phyloP scores from a whole-genome alignment of 2,329 filamentous ascomycete species.

The Talaromyces verruculosus region DNA sequence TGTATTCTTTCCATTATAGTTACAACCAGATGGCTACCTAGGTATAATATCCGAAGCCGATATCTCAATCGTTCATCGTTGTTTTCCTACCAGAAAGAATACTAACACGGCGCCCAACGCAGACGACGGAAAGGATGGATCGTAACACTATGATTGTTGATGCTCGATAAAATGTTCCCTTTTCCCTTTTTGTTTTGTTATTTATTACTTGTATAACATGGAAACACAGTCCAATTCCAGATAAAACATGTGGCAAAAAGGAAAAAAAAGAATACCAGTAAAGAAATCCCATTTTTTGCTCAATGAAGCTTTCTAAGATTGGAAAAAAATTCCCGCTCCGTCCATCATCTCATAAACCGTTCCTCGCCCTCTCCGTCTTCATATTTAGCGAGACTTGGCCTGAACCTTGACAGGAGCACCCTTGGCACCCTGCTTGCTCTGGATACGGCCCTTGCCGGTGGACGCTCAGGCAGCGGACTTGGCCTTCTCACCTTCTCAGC shows the following conservation, averaged over 20 bases:
- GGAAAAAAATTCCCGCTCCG: constrained; percentile 23
- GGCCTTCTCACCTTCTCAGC: constrained; percentile 98
- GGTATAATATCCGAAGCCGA: too few relatives aligned
- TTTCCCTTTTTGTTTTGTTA: constrained; percentile 15
- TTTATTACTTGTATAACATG: constrained; percentile 20
- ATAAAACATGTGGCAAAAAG: constrained; percentile 19
- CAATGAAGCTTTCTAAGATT: constrained; percentile 27
- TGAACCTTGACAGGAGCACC: constrained; percentile 82
- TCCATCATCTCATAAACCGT: constrained; percentile 21
- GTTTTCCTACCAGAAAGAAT: too few relatives aligned
- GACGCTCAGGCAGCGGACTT: constrained; percentile 74
- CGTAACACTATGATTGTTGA: constrained; percentile 7
- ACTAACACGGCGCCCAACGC: too few relatives aligned
- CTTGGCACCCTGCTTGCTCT: constrained; percentile 97
- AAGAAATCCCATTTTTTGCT: constrained; percentile 13
- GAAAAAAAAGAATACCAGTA: constrained; percentile 15
- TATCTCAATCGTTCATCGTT: too few relatives aligned
- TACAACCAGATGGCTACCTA: too few relatives aligned
- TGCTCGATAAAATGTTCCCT: constrained; percentile 9
- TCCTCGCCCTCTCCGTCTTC: background rate
- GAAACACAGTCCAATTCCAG: constrained; percentile 22
- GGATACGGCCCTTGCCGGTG: constrained; percentile 78
- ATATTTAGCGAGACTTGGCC: constrained; percentile 76
- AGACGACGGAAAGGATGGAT: too few relatives aligned
- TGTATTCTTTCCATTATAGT: too few relatives aligned